Evolutionary conservation across 441 rosid genomes (phyloP).

Genomic region (Francoa sonchifolia): DNA sequence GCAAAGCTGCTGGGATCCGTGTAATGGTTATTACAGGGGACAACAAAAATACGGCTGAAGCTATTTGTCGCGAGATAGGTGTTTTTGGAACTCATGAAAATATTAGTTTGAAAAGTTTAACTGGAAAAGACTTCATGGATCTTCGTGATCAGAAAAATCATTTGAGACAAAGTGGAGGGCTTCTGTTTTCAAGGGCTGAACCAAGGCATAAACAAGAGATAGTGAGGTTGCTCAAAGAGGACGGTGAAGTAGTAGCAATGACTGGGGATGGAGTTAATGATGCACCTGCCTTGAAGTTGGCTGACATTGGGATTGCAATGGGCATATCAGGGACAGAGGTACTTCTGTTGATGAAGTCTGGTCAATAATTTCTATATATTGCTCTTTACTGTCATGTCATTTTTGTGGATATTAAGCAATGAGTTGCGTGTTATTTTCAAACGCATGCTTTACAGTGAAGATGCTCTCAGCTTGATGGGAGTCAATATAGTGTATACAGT

Average conservation of each 20-base stretch:
- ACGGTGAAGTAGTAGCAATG: conserved; percentile 95
- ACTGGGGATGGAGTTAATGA: conserved; percentile 95
- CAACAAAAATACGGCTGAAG: conserved; percentile 89
- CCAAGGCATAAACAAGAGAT: conserved; percentile 97
- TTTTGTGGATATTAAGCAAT: no score
- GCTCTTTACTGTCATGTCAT: no score
- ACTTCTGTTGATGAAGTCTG: no score
- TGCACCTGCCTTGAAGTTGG: conserved; percentile 87
- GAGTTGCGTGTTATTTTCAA: no score
- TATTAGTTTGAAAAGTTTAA: conserved; percentile 54
- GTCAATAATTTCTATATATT: no score
- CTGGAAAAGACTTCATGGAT: conserved; percentile 80
- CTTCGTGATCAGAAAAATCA: conserved; percentile 38
- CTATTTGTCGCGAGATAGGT: conserved; percentile 87
- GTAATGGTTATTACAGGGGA: conserved; percentile 98
- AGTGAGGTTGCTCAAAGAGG: conserved; percentile 87
- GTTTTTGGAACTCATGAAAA: conserved; percentile 58
- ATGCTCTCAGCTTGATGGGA: no score
- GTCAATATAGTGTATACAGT: no score
- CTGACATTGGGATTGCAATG: conserved; percentile 91
- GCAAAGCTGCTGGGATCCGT: conserved; percentile 88
- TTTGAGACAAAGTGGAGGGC: conserved; percentile 64
- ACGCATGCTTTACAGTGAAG: no score
- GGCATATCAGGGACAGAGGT: conserved; percentile 93
- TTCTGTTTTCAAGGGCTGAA: conserved; percentile 88